These are phyloP conservation scores for Colletotrichum sidae DNA, from an alignment of 2,329 filamentous ascomycete genomes.

Conservation along the genomic window DNA sequence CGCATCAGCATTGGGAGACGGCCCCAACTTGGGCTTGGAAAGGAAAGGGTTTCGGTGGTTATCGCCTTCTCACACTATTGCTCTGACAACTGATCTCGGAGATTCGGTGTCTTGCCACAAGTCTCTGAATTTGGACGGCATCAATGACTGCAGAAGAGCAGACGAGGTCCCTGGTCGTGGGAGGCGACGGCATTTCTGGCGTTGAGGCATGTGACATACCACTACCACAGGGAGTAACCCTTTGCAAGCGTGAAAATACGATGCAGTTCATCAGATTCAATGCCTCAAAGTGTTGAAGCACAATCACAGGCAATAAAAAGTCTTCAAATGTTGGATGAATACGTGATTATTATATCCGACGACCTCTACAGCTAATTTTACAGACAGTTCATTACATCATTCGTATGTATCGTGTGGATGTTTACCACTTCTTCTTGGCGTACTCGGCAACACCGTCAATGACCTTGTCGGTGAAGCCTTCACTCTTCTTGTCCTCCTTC, in stretches of 20 bases:
- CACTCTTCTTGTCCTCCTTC: constrained; percentile 22
- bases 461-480: constrained; percentile 32
- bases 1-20: constrained; percentile 25
- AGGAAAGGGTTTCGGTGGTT: neutral
- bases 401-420: neutral
- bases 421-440: constrained; percentile 36
- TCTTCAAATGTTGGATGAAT: neutral
- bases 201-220: constrained; percentile 30
- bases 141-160: no score
- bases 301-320: neutral
- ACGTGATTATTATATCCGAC: constrained; percentile 10
- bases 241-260: neutral
- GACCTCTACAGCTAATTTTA: constrained; percentile 15
- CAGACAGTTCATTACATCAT: constrained; percentile 32
- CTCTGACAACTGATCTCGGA: neutral
- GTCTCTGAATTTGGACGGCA: neutral
- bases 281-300: neutral
- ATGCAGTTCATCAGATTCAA: no score
- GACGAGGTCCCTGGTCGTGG: neutral
- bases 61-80: neutral
- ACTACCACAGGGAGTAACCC: constrained; percentile 22
- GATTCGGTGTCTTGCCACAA: no score
- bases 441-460: constrained; percentile 31
- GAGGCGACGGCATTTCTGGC: constrained; percentile 8
- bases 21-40: constrained; percentile 12